Base-by-base conservation (phyloP, 2,329 filamentous ascomycete genomes). In the Annulohypoxylon truncatum region DNA sequence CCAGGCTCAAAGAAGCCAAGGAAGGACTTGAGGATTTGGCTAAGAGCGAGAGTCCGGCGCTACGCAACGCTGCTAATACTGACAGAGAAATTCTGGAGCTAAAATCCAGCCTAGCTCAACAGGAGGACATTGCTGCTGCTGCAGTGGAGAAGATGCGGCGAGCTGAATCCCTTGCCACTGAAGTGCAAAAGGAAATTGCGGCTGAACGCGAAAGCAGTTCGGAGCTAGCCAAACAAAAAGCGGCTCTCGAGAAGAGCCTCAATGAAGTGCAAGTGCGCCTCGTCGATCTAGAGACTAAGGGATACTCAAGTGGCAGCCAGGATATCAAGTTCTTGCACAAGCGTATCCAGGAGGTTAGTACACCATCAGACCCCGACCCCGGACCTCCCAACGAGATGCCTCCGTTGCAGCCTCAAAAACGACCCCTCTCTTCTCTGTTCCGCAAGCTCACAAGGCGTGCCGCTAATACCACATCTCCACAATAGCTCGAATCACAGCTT, bases 81-180 rank as follows among this genome's bases (percentile, higher is more conserved):
- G 95, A 98, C 79, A 92, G 91, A 73, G 92, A 97, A 78, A 86
- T 98, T 22, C 84, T 99, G 4, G 93, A 97, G 66, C 87, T 99
- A 69, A 97, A 96, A 81, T 91, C 93, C 8, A 90, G 86, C 70
- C 86, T 98, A 31, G 95, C 95, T 3, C 94, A 97, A 75, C 93
- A 97, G 75, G 93, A 98, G 79, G 95, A 99, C 76, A 90, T 98
- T 63, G 92, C 94, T 9, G 88, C 91, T 0, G 95, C 96, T 2
- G 95, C 95, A 0, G 91, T 98, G 40, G 95, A 96, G 74, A 98
- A 98, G 84, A 99, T 99, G 96, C 89, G 95, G 59, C 90, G 95
- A 22, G 93, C 96, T 1, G 95, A 99, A 76, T 92, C 93, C 3
- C 82, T 98, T 29, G 90, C 90, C 0, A 88, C 90, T 7, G 96